Evolutionary conservation across 2,329 filamentous ascomycete genomes (phyloP).

Genomic region (Venturia asperata): DNA sequence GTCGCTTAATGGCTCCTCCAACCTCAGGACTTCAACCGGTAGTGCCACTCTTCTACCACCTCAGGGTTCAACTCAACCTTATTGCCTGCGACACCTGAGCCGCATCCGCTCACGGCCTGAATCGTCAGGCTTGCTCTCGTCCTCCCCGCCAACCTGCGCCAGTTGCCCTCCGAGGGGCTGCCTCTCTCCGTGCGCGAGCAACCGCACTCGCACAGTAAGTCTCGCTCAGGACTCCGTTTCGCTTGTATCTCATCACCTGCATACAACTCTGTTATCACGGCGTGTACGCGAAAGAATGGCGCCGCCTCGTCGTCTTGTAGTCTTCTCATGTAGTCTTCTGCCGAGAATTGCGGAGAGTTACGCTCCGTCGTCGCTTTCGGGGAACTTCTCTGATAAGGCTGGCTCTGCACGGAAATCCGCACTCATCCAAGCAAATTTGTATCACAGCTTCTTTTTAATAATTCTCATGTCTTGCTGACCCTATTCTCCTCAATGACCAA

Average conservation of each 20-base stretch:
- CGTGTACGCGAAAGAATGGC: no score
- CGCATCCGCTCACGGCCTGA: not conserved
- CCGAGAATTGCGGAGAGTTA: no score
- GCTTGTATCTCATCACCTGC: not conserved
- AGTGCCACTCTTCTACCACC: not conserved
- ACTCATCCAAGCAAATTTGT: not conserved
- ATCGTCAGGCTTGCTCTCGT: no score
- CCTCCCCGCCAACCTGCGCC: no score
- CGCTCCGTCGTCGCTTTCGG: no score
- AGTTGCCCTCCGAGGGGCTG: not conserved
- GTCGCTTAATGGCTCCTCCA: not conserved
- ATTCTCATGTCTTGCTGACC: not conserved
- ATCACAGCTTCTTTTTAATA: not conserved
- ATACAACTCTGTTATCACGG: no score
- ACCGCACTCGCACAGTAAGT: conserved; percentile 7
- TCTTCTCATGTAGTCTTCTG: no score
- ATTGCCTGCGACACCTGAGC: conserved; percentile 7
- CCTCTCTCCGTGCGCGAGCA: not conserved
- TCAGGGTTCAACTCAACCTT: conserved; percentile 2
- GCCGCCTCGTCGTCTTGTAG: no score
- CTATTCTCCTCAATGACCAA: not conserved
- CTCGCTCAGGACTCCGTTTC: not conserved
- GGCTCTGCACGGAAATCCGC: no score
- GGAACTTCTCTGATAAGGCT: no score
- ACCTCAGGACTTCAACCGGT: not conserved